Conservation (phyloP, 345 rosid species). For the Aegle marmelos region DNA sequence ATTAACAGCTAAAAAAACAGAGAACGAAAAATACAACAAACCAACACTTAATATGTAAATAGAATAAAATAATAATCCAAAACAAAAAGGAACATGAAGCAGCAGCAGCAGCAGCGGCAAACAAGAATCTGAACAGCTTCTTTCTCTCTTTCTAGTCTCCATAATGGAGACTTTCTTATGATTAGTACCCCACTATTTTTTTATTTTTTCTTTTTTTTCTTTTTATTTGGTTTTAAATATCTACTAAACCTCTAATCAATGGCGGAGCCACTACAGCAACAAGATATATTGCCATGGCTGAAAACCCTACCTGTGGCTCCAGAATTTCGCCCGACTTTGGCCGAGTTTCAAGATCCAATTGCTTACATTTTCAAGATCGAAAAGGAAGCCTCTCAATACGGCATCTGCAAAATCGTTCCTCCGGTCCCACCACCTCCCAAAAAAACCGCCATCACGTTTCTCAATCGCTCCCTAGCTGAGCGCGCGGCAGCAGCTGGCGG, state of each 20-base stretch:
- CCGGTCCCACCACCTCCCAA: slow-evolving; percentile 69
- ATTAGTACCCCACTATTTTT: not conserved
- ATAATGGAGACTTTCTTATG: slow-evolving; percentile 14
- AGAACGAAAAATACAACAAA: not conserved
- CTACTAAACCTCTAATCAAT: not conserved
- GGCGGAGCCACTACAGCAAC: slow-evolving; percentile 36
- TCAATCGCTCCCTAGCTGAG: slow-evolving; percentile 75
- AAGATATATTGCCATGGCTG: slow-evolving; percentile 85
- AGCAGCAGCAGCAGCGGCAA: slow-evolving; percentile 6
- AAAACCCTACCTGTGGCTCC: slow-evolving; percentile 88
- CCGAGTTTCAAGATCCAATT: slow-evolving; percentile 99
- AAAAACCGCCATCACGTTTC: slow-evolving; percentile 65
- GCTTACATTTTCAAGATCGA: slow-evolving; percentile 98
- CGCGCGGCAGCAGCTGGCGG: slow-evolving; percentile 40
- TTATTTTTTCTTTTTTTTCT: not conserved
- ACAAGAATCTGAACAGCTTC: slow-evolving; percentile 28
- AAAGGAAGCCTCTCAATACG: slow-evolving; percentile 84
- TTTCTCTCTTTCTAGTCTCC: slow-evolving; percentile 11
- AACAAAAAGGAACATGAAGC: slow-evolving; percentile 7
- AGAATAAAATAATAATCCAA: not conserved
- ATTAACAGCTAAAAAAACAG: not conserved
- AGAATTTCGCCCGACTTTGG: slow-evolving; percentile 75
- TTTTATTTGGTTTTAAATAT: not conserved
- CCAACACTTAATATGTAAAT: not conserved
- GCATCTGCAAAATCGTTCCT: slow-evolving; percentile 98